Percentiles rank a stretch among this genome's conserved stretches.
Evolutionary conservation across 2,329 filamentous ascomycete genomes (phyloP).

Genomic region (Arachnomyces sp.): DNA sequence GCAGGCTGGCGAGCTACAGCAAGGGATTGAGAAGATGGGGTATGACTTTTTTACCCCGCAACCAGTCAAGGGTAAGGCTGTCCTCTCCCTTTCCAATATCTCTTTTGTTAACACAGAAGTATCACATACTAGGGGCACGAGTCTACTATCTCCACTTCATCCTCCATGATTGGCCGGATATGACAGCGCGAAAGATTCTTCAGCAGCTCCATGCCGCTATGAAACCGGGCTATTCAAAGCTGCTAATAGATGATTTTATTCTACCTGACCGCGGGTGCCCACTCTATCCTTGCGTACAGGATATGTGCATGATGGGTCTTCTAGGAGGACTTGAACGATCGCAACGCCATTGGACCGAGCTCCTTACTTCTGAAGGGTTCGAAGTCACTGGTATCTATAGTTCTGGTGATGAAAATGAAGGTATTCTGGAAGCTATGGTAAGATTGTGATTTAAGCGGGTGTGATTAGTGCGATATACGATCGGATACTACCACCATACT

Average conservation of each 20-base stretch:
- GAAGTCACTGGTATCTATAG: too few relatives aligned
- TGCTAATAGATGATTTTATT: slow-evolving; percentile 36
- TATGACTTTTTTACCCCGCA: slow-evolving; percentile 21
- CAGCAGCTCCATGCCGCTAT: slow-evolving; percentile 23
- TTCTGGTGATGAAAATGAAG: too few relatives aligned
- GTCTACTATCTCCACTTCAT: background rate
- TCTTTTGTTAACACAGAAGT: background rate
- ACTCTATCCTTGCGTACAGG: too few relatives aligned
- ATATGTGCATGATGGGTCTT: too few relatives aligned
- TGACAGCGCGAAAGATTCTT: slow-evolving; percentile 24
- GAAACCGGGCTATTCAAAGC: slow-evolving; percentile 24
- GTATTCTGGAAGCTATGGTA: too few relatives aligned
- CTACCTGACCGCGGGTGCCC: slow-evolving; percentile 27
- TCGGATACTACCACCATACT: too few relatives aligned
- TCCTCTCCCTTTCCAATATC: background rate
- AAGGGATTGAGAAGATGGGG: slow-evolving; percentile 13
- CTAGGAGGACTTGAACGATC: too few relatives aligned
- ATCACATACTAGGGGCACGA: background rate
- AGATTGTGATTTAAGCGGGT: too few relatives aligned
- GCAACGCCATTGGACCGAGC: too few relatives aligned
- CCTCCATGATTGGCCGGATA: slow-evolving; percentile 18
- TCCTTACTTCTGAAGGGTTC: too few relatives aligned
- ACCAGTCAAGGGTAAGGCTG: slow-evolving; percentile 19
- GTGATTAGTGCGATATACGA: too few relatives aligned
- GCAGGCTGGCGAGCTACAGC: too few relatives aligned